Conservation (phyloP, 306 rosid genomes). For the Cucurbita argyrosperma region DNA sequence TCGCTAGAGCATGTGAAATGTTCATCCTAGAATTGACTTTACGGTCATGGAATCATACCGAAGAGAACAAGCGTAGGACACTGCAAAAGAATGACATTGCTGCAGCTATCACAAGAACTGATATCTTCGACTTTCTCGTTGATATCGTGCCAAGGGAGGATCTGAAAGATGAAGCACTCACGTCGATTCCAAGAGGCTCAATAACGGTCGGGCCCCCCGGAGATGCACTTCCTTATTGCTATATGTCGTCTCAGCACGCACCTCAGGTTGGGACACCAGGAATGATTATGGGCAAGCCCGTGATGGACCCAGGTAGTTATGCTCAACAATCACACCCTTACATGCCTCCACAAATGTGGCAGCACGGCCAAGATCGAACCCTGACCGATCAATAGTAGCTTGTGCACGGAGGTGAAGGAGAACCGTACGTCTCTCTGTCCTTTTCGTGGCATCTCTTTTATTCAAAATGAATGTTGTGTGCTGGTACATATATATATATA, state of each 20-base stretch:
- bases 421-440: constrained; percentile 14
- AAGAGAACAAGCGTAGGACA: constrained; percentile 51
- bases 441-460: not conserved
- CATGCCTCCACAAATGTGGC: constrained; percentile 53
- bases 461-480: not conserved
- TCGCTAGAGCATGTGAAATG: constrained; percentile 62
- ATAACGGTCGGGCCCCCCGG: constrained; percentile 23
- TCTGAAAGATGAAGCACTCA: constrained; percentile 46
- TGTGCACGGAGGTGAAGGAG: constrained; percentile 1
- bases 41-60: constrained; percentile 59
- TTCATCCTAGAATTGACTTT: constrained; percentile 46
- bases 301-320: constrained; percentile 39
- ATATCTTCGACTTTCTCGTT: constrained; percentile 47
- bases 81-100: constrained; percentile 54
- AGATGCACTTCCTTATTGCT: constrained; percentile 21
- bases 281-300: constrained; percentile 45
- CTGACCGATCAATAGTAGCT: constrained; percentile 36
- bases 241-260: constrained; percentile 27
- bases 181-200: constrained; percentile 41
- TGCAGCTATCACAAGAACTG: constrained; percentile 50
- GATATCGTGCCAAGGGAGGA: constrained; percentile 57
- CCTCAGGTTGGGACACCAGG: constrained; percentile 40
- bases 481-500: not conserved
- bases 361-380: constrained; percentile 31
- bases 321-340: constrained; percentile 36